Percentiles rank a stretch among this genome's conserved stretches.
Evolutionary conservation across 1,284 basidiomycete species (phyloP).

Genomic region (Austropuccinia psidii): DNA sequence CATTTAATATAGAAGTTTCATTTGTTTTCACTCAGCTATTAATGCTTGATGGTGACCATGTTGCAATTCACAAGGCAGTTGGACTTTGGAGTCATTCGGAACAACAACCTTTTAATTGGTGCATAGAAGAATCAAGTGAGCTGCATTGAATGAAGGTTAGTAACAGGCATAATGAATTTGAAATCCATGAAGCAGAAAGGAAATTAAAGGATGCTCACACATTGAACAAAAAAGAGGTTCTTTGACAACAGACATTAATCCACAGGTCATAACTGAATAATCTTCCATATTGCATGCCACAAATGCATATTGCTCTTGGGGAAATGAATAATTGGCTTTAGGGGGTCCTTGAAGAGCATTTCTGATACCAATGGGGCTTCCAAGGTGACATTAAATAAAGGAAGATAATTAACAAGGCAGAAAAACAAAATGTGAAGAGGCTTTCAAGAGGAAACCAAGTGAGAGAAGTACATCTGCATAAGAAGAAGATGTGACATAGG

Average conservation of each 20-base stretch:
- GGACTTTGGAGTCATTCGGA: neutral
- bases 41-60: slow-evolving; percentile 6
- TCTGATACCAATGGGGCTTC: neutral
- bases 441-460: too few relatives aligned
- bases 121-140: neutral
- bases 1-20: neutral
- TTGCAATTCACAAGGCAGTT: slow-evolving; percentile 5
- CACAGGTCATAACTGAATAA: slow-evolving; percentile 1
- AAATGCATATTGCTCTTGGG: neutral
- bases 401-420: neutral
- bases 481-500: too few relatives aligned
- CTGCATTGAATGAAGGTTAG: neutral
- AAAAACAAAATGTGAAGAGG: neutral
- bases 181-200: neutral
- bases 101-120: neutral
- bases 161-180: neutral
- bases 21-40: neutral
- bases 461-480: too few relatives aligned
- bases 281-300: neutral
- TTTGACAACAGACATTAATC: neutral
- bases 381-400: too few relatives aligned
- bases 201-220: neutral
- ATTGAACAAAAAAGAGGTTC: neutral
- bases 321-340: slow-evolving; percentile 10
- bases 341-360: neutral